phyloP scores from a whole-genome alignment of 192 early-diverging fungal genomes.

The Piromyces finnis region DNA sequence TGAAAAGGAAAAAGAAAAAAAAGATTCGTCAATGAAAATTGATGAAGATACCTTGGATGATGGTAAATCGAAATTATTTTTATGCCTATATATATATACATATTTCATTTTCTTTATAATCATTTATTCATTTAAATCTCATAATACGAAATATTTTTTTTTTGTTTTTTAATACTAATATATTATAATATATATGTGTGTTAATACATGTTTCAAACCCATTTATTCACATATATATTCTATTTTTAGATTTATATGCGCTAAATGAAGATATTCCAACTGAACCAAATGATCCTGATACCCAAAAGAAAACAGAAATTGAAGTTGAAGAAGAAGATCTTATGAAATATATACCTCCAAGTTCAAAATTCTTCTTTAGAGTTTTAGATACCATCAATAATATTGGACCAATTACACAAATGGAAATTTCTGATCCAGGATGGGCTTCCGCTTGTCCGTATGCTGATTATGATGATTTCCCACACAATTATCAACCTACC shows the following conservation, averaged over 20 bases:
- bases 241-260: no score
- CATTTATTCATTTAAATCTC: no score
- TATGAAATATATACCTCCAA: neutral
- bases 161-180: no score
- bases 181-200: no score
- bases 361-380: slow-evolving; percentile 5
- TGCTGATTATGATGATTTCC: neutral
- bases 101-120: no score
- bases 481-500: slow-evolving; percentile 5
- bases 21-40: neutral
- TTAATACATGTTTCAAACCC: no score
- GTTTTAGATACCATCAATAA: slow-evolving; percentile 61
- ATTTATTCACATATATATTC: no score
- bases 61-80: no score
- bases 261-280: no score
- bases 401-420: slow-evolving; percentile 57
- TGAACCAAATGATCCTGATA: neutral
- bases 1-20: neutral
- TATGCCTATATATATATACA: no score
- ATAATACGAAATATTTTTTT: no score
- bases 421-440: slow-evolving; percentile 48
- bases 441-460: neutral
- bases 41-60: neutral
- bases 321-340: neutral
- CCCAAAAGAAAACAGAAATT: neutral